Evolutionary conservation across 2,329 filamentous ascomycete genomes (phyloP), one percentile per base, ranked within the genome.

Genomic region (Calonectria pauciramosa): DNA sequence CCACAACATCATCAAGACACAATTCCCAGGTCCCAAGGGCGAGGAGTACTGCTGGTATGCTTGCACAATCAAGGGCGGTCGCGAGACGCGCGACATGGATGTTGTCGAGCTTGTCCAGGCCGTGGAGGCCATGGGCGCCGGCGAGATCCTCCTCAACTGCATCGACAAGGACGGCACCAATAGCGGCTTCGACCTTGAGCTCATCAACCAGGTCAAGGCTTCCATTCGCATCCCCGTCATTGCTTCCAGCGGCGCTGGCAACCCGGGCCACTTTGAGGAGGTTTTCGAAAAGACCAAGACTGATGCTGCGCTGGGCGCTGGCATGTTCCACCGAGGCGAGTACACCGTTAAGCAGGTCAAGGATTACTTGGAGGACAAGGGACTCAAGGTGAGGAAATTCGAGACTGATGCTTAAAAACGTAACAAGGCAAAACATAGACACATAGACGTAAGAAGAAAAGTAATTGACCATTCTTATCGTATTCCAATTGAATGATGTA

Each of bases 141-240:
- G 97, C 71, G 97, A 99, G 88, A 94, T 99, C 73, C 88, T 99
- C 67, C 91, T 99, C 71, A 99, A 99, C 87, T 98, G 96, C 88
- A 99, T 99, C 82, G 97, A 99, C 88, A 95, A 94, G 83, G 97
- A 99, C 84, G 97, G 97, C 69, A 97, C 95, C 71, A 98, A 98
- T 86, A 94, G 92, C 80, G 97, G 97, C 1, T 99, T 98, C 83
- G 97, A 99, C 85, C 89, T 98, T 13, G 97, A 99, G 87, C 89
- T 99, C 70, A 95, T 99, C 81, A 87, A 90, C 66, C 94, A 96
- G 83, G 96, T 99, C 74, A 99, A 99, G 87, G 88, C 83, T n/a
- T 92, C 94, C 23, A 91, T 98, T 77, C 94, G 90, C 82, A 98
- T 99, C 78, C 97, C 97, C 9, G 97, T 99, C 65, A 98, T 99